Base-by-base conservation (phyloP, 2,329 filamentous ascomycete species). In the Zymoseptoria pseudotritici region DNA sequence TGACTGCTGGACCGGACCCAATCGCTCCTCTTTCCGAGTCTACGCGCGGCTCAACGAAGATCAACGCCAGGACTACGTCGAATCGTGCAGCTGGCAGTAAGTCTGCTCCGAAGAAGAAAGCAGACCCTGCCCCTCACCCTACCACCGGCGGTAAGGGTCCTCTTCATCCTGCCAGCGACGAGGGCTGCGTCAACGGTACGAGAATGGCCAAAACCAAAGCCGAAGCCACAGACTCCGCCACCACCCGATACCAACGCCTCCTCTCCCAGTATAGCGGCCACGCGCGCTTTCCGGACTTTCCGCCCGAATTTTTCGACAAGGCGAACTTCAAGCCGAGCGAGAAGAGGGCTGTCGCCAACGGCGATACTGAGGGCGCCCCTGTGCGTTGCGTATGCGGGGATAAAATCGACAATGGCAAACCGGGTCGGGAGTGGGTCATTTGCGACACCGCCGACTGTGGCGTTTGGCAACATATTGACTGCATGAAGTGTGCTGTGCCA, bases 381-480 rank as follows among this genome's bases (percentile, higher is more conserved):
- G 62, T 71, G 8, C 67, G 69, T 21, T 72, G 70, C 57, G 60
- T 69, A 42, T 72, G 70, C 53, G 68, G 67, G n/a, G 58, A 54
- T 10, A 58, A 19, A 10, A 49, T 51, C n/a, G 63, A 67, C 56
- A 61, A 67, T 24, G 54, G 59, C 26, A 56, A 50, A 2, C 61
- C 62, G 22, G 50, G 55, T 22, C 55, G 53, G 6, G 56, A 63
- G 4, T 69, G 66, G 65, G 53, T 70, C 8, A 55, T 50, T 3
- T 71, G 70, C 61, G 67, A 70, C 13, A 53, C 22, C 3, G 51
- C 26, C 3, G 49, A 50, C 19, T 71, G 69, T 36, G 22, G 24
- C 20, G 69, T 69, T 9, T 72, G 70, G 70, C 69, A 72, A 66
- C 70, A 72, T 53, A 53, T 60, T 10, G 46, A 21, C 2, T 72